Evolutionary conservation across 1,139 yeast species (phyloP).

Genomic region (Casaregolazyma lundiana): DNA sequence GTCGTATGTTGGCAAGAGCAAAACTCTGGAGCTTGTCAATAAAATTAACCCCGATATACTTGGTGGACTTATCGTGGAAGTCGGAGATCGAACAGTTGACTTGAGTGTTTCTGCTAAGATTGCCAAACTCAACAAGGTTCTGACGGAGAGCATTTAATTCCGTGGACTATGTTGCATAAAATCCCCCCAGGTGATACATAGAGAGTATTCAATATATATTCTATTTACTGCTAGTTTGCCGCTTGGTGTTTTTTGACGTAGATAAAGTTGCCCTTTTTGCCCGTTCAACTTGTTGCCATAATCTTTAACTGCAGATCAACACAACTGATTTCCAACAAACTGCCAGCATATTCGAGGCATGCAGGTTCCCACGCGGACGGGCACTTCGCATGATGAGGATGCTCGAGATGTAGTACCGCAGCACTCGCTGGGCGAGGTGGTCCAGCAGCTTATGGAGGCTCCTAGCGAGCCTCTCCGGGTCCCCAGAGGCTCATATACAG

Average conservation of each 20-base stretch:
- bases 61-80: slow-evolving; percentile 95
- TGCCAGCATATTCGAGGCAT: background rate
- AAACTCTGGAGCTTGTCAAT: slow-evolving; percentile 80
- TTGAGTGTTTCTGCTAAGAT: slow-evolving; percentile 82
- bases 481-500: slow-evolving; percentile 47
- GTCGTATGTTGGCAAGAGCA: slow-evolving; percentile 75
- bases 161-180: slow-evolving; percentile 11
- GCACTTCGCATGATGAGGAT: background rate
- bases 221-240: background rate
- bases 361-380: background rate
- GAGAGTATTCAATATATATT: background rate
- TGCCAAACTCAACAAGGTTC: slow-evolving; percentile 81
- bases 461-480: slow-evolving; percentile 6
- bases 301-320: too few relatives aligned
- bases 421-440: background rate
- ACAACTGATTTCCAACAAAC: too few relatives aligned
- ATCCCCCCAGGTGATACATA: background rate
- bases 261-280: background rate
- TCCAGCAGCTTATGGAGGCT: background rate
- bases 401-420: background rate
- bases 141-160: slow-evolving; percentile 70
- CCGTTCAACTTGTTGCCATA: background rate
- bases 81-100: slow-evolving; percentile 96
- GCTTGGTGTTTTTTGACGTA: too few relatives aligned
- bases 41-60: slow-evolving; percentile 82